These are phyloP conservation scores for Neurospora tetraspora DNA, from an alignment of 495 filamentous ascomycete genomes.

Conservation along the genomic window DNA sequence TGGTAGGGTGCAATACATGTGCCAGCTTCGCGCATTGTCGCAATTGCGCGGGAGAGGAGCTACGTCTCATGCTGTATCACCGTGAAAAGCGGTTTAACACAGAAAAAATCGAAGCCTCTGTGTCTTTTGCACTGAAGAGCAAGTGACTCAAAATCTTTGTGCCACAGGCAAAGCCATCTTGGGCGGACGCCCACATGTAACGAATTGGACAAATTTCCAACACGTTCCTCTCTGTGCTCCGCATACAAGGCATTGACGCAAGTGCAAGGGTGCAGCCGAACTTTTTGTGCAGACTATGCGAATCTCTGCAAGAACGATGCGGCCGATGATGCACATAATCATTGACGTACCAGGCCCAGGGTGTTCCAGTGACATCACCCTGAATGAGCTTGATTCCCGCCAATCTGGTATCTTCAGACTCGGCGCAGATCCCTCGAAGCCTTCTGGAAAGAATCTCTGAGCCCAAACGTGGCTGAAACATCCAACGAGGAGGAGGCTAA, in stretches of 20 bases:
- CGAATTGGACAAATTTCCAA: constrained; percentile 10
- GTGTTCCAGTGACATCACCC: constrained; percentile 14
- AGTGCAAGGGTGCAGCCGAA: constrained; percentile 19
- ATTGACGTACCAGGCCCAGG: constrained; percentile 8
- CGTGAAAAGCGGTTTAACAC: constrained; percentile 10
- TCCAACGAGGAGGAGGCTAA: not conserved
- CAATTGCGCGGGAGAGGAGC: constrained; percentile 15
- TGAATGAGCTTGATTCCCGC: not conserved
- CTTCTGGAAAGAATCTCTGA: not conserved
- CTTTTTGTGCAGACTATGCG: constrained; percentile 4
- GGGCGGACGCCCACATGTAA: constrained; percentile 6
- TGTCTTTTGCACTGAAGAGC: not conserved
- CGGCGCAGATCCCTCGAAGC: not conserved
- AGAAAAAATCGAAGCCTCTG: constrained; percentile 1
- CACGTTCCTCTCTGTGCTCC: not conserved
- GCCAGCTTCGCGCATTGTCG: constrained; percentile 7
- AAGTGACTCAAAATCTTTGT: constrained; percentile 10
- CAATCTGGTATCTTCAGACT: not conserved
- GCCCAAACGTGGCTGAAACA: not conserved
- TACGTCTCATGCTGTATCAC: constrained; percentile 19
- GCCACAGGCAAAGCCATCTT: not conserved
- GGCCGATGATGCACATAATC: constrained; percentile 6
- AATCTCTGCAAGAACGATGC: constrained; percentile 1
- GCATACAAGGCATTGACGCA: constrained; percentile 26
- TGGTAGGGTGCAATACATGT: not conserved